Percentiles rank a stretch among this genome's conserved stretches.
Conservation (phyloP, 2,329 filamentous ascomycete species). For the Fusarium sp. region DNA sequence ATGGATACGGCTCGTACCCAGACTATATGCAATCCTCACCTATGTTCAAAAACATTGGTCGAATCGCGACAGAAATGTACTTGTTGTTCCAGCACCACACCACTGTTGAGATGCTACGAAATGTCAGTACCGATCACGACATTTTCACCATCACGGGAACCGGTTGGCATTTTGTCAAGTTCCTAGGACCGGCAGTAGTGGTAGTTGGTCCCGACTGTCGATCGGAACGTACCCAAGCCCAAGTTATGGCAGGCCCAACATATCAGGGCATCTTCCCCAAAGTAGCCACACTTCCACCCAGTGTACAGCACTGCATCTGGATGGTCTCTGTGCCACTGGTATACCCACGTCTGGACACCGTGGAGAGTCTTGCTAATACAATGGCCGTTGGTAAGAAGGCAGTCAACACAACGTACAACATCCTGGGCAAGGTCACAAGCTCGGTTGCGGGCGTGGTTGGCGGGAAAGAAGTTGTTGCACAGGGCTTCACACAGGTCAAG, state of each 20-base stretch:
- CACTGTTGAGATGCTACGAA: slow-evolving; percentile 90
- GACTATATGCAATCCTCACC: slow-evolving; percentile 98
- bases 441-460: slow-evolving; percentile 96
- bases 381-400: slow-evolving; percentile 96
- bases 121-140: slow-evolving; percentile 87
- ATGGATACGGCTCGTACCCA: slow-evolving; percentile 96
- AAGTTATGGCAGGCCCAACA: slow-evolving; percentile 94
- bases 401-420: slow-evolving; percentile 95
- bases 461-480: slow-evolving; percentile 90
- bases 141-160: slow-evolving; percentile 97
- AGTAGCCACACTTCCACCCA: slow-evolving; percentile 87
- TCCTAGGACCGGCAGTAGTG: slow-evolving; percentile 88
- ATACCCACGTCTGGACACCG: slow-evolving; percentile 90
- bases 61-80: slow-evolving; percentile 97
- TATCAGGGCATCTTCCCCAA: slow-evolving; percentile 98
- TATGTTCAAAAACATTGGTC: slow-evolving; percentile 97
- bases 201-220: slow-evolving; percentile 91
- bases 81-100: slow-evolving; percentile 98
- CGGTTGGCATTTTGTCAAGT: slow-evolving; percentile 99
- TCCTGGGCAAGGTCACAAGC: slow-evolving; percentile 93
- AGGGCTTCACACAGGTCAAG: slow-evolving; percentile 94
- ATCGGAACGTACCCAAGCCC: slow-evolving; percentile 88
- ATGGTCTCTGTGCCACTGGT: slow-evolving; percentile 92
- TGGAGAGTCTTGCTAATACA: slow-evolving; percentile 90
- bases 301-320: slow-evolving; percentile 96